phyloP scores from a whole-genome alignment of 83 land plant genomes.

The Isoetes engelmannii region DNA sequence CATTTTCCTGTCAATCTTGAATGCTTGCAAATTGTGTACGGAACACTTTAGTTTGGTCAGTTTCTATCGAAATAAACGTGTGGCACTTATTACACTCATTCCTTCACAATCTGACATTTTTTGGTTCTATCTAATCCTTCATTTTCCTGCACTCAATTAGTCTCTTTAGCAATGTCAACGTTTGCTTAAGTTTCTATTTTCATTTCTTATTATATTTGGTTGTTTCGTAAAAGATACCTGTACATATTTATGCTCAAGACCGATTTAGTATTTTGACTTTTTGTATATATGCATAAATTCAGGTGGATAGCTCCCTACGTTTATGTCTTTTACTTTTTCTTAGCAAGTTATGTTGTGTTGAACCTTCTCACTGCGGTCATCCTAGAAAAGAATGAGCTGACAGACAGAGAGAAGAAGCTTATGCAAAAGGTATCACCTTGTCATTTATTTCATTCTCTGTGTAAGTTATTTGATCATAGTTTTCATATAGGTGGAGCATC shows the following conservation, averaged over 20 bases:
- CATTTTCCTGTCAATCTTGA: no score
- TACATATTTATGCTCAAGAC: background rate
- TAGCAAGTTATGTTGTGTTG: conserved; percentile 22
- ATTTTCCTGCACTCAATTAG: no score
- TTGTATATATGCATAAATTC: background rate
- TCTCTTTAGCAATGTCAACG: no score
- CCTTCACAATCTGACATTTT: no score
- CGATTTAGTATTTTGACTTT: background rate
- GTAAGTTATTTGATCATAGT: background rate
- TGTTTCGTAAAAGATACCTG: background rate
- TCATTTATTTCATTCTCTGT: background rate
- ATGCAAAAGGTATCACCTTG: conserved; percentile 25
- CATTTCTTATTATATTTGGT: no score
- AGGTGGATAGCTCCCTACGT: conserved; percentile 36
- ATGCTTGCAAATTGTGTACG: no score
- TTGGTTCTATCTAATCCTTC: no score
- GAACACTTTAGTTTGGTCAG: no score
- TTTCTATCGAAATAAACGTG: no score
- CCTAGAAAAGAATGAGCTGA: conserved; percentile 29
- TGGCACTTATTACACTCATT: no score
- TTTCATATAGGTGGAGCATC: background rate
- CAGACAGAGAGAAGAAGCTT: conserved; percentile 29
- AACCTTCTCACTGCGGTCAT: conserved; percentile 34
- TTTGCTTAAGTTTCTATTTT: no score
- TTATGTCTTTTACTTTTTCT: conserved; percentile 20